Evolutionary conservation across 1,284 basidiomycete species (phyloP), one percentile per base, ranked within the genome.

Genomic region (Cryptococcus maquisensis): DNA sequence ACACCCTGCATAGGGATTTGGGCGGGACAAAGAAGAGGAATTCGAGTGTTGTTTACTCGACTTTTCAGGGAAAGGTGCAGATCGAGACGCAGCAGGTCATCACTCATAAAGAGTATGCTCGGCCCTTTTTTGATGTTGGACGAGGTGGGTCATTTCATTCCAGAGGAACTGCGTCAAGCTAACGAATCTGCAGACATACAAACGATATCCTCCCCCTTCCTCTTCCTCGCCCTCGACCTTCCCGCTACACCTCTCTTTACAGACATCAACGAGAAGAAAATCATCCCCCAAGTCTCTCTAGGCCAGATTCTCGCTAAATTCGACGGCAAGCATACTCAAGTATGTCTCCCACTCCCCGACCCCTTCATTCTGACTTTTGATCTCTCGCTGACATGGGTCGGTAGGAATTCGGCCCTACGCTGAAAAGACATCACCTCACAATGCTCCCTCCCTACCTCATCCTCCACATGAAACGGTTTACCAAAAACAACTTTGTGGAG

Each of bases 241-340:
- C 96, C 96, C 1, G 88, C 95, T 0, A 92, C 93, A 18, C 96
- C 96, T 2, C 79, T 99, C 41, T 98, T 98, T 77, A 95, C 97
- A 77, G 94, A 97, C 71, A 78, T 86, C 16, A 83, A 94, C 46
- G 90, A 95, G 77, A 96, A 97, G 77, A 97, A 98, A 72, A 98
- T 98, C 73, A 96, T 98, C 57, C 96, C 96, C 18, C 96, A 99
- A 81, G 90, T 97, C 44, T 87, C 87, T 46, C 85, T 99, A 56
- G 85, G 92, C 47, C 84, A 87, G 15, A 86, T 98, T 10, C 81
- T 98, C n/a, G 83, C 88, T 43, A 99, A 98, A 77, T 99, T 95
- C 76, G 92, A 98, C 73, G 96, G 96, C 28, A 80, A 79, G 64
- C 88, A 87, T 8, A 89, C 91, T 15, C 89, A 93, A 80, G 90